Evolutionary conservation across 176 grass and related monocot genomes (phyloP), one percentile per base, ranked within the genome.

Genomic region (Phoenix dactylifera): DNA sequence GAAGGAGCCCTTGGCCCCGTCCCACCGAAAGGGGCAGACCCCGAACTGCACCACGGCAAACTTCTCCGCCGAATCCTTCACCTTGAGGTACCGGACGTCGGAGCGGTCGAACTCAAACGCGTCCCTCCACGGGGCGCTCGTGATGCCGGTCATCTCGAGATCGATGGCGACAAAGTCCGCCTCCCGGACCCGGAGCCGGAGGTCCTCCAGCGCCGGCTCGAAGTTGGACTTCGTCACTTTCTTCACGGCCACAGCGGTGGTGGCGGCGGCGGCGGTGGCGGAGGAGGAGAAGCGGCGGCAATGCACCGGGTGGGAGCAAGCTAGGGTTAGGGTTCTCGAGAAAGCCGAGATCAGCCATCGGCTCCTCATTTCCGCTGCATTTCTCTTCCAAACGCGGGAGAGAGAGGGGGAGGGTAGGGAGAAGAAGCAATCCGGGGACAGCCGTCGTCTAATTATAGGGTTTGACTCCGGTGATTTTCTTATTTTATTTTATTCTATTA

Each of bases 61-160:
- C 25, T 69, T 76, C 68, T 79, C 59, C 5, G 87, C 84, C 29
- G 92, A 88, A 68, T 91, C 83, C 4, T 77, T 71, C 54, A 97
- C 55, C 63, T 91, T 97, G 77, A 97, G 81, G 63, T 85, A 97
- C 1, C 84, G 80, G 56, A 91, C 87, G 52, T 90, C 87, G 58
- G 78, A 64, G 66, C 87, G 73, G 76, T 97, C 92, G 71, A 90
- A 74, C 73, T 88, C 92, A 55, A 91, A 80, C 55, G 78, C 80
- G 19, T 97, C 83, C 32, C 87, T 52, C 92, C 92, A 97, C 15
- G 92, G 92, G 7, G 84, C 72, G 29, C 83, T 87, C 20, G 78
- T 79, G 29, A 91, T 62, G 64, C 92, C 92, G 48, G 83, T 91
- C 92, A 97, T 97, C 87, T 97, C 92, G 24, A 90, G 81, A 67